Base-by-base conservation (phyloP, 345 rosid species). In the Nasturtium officinale region DNA sequence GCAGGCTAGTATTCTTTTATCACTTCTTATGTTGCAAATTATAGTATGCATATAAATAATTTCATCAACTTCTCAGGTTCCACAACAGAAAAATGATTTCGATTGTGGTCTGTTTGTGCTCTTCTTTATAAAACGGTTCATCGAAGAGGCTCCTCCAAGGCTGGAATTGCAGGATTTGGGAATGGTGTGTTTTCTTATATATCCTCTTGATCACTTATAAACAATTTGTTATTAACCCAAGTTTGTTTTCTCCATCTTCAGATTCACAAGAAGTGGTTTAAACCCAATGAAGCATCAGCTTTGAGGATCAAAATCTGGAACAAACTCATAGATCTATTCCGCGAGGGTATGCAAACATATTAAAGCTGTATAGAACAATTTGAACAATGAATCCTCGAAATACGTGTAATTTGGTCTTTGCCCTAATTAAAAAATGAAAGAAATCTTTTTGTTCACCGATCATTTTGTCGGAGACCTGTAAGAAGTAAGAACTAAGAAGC, bases 31-130 rank as follows among this genome's bases (percentile, higher is more conserved):
- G 64, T 33, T 51, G 20, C 55, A 21, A 6, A 20, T 13, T 13
- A 8, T 46, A 9, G 11, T 30, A 16, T 26, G 9, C 32, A 23
- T 32, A 45, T 32, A 46, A 5, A 17, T 35, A 13, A 12, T 18
- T 46, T 55, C 28, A 15, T 53, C 37, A 62, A 25, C 17, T 17
- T 45, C 9, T 23, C 33, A 94, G 99, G 99, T 95, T 67, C 99
- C 99, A 45, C 96, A 91, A 51, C 99, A 95, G 61, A 84, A 80
- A 68, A 95, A 95, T 78, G 99, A 91, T 37, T 90, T 76, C 72
- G 99, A 95, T 68, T 95, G 99, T 77, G 99, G 99, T 65, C 80
- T 88, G 51, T 95, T 95, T 61, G 90, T 95, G 43, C 93, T 94
- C 52, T 88, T 75, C 78, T 91, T 94, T 70, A 87, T 94, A 81